Conservation (phyloP, 2,329 filamentous ascomycete species). For the Fusarium multiceps region DNA sequence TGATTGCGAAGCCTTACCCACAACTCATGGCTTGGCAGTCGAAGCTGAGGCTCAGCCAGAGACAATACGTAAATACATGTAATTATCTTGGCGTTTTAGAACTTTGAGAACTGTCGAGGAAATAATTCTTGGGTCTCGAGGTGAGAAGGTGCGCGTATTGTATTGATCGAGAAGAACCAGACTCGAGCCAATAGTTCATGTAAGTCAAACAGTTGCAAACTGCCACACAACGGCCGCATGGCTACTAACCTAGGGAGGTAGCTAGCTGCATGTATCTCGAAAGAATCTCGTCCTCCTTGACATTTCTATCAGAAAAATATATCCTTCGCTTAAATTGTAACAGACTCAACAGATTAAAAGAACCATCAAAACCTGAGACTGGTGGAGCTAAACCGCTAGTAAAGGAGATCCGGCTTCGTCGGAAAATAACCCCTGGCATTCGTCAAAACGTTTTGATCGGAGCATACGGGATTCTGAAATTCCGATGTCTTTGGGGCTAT, state of each 20-base stretch:
- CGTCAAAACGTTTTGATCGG: constrained; percentile 18
- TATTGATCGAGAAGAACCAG: background rate
- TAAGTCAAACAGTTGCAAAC: background rate
- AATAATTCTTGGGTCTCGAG: background rate
- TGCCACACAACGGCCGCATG: background rate
- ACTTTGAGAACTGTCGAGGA: background rate
- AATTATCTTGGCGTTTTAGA: constrained; percentile 11
- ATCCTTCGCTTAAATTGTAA: background rate
- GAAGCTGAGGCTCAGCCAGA: constrained; percentile 19
- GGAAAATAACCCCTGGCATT: constrained; percentile 33
- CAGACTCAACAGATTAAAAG: background rate
- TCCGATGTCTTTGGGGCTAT: constrained; percentile 12
- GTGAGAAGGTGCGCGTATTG: background rate
- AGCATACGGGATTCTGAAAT: constrained; percentile 29
- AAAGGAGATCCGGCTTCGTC: constrained; percentile 34
- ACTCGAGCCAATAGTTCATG: background rate
- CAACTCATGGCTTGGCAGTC: constrained; percentile 21
- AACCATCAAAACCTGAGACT: background rate
- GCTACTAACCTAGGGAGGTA: too few relatives aligned
- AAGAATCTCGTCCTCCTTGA: background rate
- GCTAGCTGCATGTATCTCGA: too few relatives aligned
- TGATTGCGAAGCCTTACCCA: constrained; percentile 21
- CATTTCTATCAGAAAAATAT: background rate
- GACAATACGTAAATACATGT: constrained; percentile 7
- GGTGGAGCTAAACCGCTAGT: constrained; percentile 13